Percentiles rank a stretch among this genome's conserved stretches.
phyloP scores from a whole-genome alignment of 2,329 filamentous ascomycete genomes.

The Pezicula rhizophila region DNA sequence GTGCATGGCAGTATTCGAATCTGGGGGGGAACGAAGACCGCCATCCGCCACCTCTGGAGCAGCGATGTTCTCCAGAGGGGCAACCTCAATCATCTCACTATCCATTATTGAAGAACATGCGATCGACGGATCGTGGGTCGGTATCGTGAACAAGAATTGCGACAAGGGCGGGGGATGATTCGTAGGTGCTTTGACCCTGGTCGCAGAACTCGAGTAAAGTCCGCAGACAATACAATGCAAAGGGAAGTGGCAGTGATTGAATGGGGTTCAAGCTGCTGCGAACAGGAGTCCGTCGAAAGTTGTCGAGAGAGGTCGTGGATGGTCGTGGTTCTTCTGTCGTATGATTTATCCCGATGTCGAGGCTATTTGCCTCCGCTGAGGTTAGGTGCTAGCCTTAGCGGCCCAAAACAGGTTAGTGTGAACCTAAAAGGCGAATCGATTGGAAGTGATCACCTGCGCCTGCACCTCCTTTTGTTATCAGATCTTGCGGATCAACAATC shows the following conservation, averaged over 20 bases:
- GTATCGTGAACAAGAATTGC: not conserved
- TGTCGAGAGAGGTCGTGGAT: not conserved
- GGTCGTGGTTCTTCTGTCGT: not conserved
- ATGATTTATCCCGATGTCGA: not conserved
- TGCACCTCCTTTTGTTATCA: not conserved
- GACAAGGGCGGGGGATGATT: not conserved
- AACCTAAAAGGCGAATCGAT: not conserved
- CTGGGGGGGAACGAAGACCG: constrained; percentile 54
- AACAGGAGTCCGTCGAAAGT: not conserved
- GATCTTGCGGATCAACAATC: not conserved
- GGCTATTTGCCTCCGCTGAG: not conserved
- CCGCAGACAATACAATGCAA: not conserved
- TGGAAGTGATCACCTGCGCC: not conserved
- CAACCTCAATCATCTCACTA: constrained; percentile 17
- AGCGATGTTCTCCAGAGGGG: constrained; percentile 6
- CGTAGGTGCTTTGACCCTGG: not conserved
- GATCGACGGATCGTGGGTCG: constrained; percentile 11
- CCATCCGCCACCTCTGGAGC: constrained; percentile 14
- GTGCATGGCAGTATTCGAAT: constrained; percentile 53
- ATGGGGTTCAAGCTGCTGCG: not conserved
- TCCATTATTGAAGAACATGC: constrained; percentile 23
- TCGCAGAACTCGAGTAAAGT: not conserved
- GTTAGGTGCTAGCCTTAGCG: not conserved
- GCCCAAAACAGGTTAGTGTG: not conserved
- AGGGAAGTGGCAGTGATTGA: not conserved